Evolutionary conservation across 257 asterid species (phyloP), one percentile per base, ranked within the genome.

Genomic region (Plantago major): DNA sequence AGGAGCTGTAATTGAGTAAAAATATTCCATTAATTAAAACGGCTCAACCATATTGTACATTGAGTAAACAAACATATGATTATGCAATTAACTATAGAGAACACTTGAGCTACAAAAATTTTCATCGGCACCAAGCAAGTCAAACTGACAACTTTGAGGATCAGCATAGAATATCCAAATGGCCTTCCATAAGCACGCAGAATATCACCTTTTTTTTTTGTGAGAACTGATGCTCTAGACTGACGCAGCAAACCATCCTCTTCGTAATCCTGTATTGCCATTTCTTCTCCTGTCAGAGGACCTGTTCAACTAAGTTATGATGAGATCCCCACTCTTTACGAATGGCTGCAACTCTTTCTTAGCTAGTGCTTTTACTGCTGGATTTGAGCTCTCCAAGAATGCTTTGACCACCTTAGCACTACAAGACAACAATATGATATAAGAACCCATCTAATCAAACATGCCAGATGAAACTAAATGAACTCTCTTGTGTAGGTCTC

Each of bases 271-370:
- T 3, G 63, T 42, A 45, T 58, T 50, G 42, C 28, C 38, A 16
- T 42, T 57, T 70, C 66, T 12, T 64, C 68, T 15, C 74, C 73
- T 71, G 59, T 8, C 65, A 14, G 58, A 43, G 8, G 71, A 63
- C 71, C 65, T 80, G 14, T 60, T 64, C 43, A 50, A 17, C 73
- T 37, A 59, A 56, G 93, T 71, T 51, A 86, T 64, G 56, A 43
- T 76, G 57, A 89, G 81, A 48, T 74, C 68, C 1, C 94, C 99
- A 15, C 71, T 75, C 44, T 81, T 73, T 50, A 87, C 60, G 69
- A 92, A 76, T 40, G 94, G 89, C 72, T 77, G 81, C 80, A 87
- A 55, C 78, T 92, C 97, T 60, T 79, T 64, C 66, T 74, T 78
- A 6, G 90, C 89, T 63, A 79, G 63, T 69, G 79, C 73, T 50